These are phyloP conservation scores for Chaetomium sp. DNA, from an alignment of 2,329 filamentous ascomycete genomes.

Conservation along the genomic window DNA sequence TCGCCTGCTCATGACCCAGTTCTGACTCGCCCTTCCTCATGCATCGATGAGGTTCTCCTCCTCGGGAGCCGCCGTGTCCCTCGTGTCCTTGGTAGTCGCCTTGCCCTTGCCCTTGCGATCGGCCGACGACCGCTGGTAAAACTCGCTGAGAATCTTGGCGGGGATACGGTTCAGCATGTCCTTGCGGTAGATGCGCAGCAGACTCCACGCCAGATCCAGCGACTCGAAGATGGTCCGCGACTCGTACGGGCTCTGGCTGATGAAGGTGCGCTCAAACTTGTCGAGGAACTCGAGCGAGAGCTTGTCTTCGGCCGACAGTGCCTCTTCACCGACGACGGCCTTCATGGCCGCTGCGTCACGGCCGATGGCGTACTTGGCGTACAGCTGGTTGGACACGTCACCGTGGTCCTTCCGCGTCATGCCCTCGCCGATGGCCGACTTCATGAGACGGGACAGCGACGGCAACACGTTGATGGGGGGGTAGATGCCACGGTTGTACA, in stretches of 20 bases:
- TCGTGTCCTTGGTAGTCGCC: constrained; percentile 41
- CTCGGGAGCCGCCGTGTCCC: constrained; percentile 38
- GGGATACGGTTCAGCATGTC: constrained; percentile 95
- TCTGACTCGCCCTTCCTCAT: constrained; percentile 26
- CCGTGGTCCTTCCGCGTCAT: constrained; percentile 96
- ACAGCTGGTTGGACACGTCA: constrained; percentile 98
- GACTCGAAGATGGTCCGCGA: constrained; percentile 89
- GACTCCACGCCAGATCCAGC: constrained; percentile 91
- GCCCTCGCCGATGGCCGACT: constrained; percentile 97
- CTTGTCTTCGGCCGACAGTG: constrained; percentile 93
- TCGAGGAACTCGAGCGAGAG: constrained; percentile 97
- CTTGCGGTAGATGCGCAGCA: constrained; percentile 97
- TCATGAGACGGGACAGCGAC: constrained; percentile 98
- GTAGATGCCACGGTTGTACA: constrained; percentile 97
- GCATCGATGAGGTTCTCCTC: constrained; percentile 45
- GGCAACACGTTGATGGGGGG: constrained; percentile 98
- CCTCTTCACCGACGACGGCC: constrained; percentile 97
- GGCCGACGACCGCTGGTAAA: constrained; percentile 70
- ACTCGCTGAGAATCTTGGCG: constrained; percentile 79
- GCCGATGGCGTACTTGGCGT: constrained; percentile 99
- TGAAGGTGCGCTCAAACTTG: constrained; percentile 96
- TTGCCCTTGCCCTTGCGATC: constrained; percentile 66
- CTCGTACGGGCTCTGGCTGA: constrained; percentile 90
- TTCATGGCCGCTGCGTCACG: constrained; percentile 99
- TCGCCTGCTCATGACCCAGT: not conserved